Evolutionary conservation across 257 asterid genomes (phyloP).

Genomic region (Rubia yunnanensis): DNA sequence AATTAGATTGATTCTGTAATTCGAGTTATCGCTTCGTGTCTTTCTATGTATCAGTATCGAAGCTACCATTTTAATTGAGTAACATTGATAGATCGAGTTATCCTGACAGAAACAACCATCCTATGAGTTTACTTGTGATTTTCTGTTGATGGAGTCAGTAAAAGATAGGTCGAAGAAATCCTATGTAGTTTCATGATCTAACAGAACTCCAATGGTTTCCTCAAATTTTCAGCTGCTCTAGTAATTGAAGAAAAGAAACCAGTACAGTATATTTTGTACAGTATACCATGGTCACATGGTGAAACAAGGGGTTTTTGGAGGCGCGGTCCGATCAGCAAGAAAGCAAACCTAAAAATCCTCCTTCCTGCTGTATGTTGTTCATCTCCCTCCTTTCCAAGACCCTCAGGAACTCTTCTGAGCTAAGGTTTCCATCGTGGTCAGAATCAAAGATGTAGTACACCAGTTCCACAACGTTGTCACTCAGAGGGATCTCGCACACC

Average conservation of each 20-base stretch:
- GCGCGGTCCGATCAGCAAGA: slow-evolving; percentile 56
- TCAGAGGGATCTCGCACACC: slow-evolving; percentile 79
- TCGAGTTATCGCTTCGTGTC: not conserved
- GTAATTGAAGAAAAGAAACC: not conserved
- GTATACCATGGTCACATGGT: too few relatives aligned
- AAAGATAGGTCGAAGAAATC: not conserved
- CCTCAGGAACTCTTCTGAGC: slow-evolving; percentile 72
- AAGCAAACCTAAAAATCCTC: slow-evolving; percentile 39
- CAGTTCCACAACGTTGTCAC: slow-evolving; percentile 55
- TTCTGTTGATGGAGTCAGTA: not conserved
- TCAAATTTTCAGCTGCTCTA: not conserved
- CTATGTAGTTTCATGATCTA: not conserved
- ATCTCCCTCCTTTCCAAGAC: slow-evolving; percentile 56
- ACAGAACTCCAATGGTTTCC: not conserved
- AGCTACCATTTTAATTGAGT: not conserved
- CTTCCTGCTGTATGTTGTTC: slow-evolving; percentile 36
- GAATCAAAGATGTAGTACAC: slow-evolving; percentile 63
- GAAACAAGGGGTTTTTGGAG: slow-evolving; percentile 31
- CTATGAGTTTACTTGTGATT: not conserved
- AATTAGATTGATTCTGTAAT: not conserved
- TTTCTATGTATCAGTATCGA: not conserved
- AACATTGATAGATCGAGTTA: not conserved
- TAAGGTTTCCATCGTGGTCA: slow-evolving; percentile 62
- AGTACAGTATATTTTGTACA: not conserved
- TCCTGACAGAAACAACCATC: too few relatives aligned